A percentile compares a stretch with the other conserved stretches of the same genome.
phyloP scores from a whole-genome alignment of 345 rosid genomes.

The Gynandropsis gynandra region DNA sequence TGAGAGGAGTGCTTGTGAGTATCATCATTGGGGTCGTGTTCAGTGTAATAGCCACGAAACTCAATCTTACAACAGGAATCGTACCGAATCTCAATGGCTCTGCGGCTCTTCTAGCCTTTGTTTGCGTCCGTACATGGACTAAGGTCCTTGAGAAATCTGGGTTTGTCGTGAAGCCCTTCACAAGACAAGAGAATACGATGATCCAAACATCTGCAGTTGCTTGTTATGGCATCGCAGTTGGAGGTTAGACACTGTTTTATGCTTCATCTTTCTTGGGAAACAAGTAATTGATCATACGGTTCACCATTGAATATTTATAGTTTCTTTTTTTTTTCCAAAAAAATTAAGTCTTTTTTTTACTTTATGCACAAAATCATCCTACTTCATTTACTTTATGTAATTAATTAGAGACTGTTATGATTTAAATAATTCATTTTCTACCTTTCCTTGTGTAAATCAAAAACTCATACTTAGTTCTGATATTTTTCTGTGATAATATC shows the following conservation, averaged over 20 bases:
- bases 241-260: slow-evolving; percentile 44
- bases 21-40: slow-evolving; percentile 58
- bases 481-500: too few species aligned
- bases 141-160: slow-evolving; percentile 65
- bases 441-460: too few species aligned
- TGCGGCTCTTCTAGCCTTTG: slow-evolving; percentile 81
- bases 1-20: slow-evolving; percentile 70
- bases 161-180: slow-evolving; percentile 57
- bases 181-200: slow-evolving; percentile 89
- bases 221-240: slow-evolving; percentile 80
- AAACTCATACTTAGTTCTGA: too few species aligned
- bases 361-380: neutral
- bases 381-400: too few species aligned
- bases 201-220: slow-evolving; percentile 95
- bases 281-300: neutral
- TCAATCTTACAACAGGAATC: slow-evolving; percentile 72
- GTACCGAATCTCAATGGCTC: slow-evolving; percentile 81
- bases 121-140: slow-evolving; percentile 73
- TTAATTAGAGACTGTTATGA: too few species aligned
- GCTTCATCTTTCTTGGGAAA: slow-evolving; percentile 3
- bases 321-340: neutral
- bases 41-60: slow-evolving; percentile 85
- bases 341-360: neutral
- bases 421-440: too few species aligned
- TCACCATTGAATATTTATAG: too few species aligned